Conservation (phyloP, 306 rosid species). For the Fragaria ananassa region DNA sequence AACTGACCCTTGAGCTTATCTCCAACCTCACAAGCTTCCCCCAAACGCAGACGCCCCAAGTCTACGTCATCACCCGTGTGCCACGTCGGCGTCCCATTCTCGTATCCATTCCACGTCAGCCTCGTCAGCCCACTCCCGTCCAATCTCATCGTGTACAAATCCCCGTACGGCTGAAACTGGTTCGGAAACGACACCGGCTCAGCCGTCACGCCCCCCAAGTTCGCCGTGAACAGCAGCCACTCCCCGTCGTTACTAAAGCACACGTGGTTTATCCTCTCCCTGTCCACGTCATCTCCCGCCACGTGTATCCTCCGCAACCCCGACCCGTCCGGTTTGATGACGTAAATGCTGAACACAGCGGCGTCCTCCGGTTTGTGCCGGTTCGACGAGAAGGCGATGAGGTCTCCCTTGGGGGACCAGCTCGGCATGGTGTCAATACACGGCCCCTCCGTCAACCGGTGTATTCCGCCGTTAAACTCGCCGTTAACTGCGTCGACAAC, state of each 20-base stretch:
- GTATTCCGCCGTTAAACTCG: conserved; percentile 46
- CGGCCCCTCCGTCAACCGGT: conserved; percentile 62
- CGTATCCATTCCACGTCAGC: conserved; percentile 71
- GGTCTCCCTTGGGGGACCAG: conserved; percentile 83
- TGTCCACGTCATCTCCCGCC: conserved; percentile 41
- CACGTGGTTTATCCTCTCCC: conserved; percentile 81
- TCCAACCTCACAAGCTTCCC: conserved; percentile 9
- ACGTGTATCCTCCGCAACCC: conserved; percentile 57
- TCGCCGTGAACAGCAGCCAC: conserved; percentile 72
- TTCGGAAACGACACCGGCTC: conserved; percentile 79
- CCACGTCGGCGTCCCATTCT: conserved; percentile 86
- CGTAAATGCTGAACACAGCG: conserved; percentile 60
- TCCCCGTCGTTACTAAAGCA: conserved; percentile 70
- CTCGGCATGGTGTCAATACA: conserved; percentile 91
- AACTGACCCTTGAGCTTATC: conserved; percentile 59
- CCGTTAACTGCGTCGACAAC: conserved; percentile 65
- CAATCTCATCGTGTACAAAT: conserved; percentile 50
- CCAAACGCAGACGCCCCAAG: conserved; percentile 19
- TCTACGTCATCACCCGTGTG: conserved; percentile 28
- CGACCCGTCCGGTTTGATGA: conserved; percentile 60
- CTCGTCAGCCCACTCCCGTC: conserved; percentile 81
- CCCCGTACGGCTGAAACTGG: conserved; percentile 92
- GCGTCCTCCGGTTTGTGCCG: conserved; percentile 44
- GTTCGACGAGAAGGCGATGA: conserved; percentile 83
- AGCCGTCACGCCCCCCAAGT: conserved; percentile 64